Conservation (phyloP, 2,329 filamentous ascomycete genomes). For the Parafenestella ontariensis region DNA sequence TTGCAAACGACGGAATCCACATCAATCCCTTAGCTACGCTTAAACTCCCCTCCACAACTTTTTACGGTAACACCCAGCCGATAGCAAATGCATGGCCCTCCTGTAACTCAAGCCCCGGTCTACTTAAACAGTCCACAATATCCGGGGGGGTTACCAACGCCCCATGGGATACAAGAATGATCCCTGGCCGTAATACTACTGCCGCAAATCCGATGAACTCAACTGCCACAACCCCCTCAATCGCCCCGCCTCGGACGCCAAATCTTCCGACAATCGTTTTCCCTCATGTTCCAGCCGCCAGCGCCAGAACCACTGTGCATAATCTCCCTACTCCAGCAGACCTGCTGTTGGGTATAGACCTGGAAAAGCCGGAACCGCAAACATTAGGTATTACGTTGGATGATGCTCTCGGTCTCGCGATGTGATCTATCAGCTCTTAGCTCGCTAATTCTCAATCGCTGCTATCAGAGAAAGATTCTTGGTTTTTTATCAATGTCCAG, state of each 20-base stretch:
- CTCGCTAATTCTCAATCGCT: neutral
- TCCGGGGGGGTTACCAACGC: neutral
- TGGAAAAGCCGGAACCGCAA: constrained; percentile 16
- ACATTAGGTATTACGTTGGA: constrained; percentile 11
- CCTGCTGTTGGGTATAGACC: constrained; percentile 35
- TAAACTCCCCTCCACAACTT: constrained; percentile 26
- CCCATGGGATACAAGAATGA: neutral
- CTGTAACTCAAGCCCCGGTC: neutral
- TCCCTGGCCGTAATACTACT: neutral
- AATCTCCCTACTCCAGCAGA: constrained; percentile 45
- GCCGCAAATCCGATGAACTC: neutral
- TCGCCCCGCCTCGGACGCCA: constrained; percentile 26
- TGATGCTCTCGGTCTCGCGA: constrained; percentile 4
- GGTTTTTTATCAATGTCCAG: neutral
- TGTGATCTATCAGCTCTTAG: neutral
- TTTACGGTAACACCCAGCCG: constrained; percentile 6
- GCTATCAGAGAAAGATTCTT: neutral
- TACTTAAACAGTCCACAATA: neutral
- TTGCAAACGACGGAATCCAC: constrained; percentile 32
- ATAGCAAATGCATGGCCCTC: neutral
- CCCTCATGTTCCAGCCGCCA: constrained; percentile 37
- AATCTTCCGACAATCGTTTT: constrained; percentile 43
- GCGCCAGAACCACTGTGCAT: constrained; percentile 33
- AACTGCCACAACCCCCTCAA: neutral
- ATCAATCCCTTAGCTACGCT: constrained; percentile 42